Conservation (phyloP, 2,329 filamentous ascomycete genomes). For the Arthrobotrys musiformis region DNA sequence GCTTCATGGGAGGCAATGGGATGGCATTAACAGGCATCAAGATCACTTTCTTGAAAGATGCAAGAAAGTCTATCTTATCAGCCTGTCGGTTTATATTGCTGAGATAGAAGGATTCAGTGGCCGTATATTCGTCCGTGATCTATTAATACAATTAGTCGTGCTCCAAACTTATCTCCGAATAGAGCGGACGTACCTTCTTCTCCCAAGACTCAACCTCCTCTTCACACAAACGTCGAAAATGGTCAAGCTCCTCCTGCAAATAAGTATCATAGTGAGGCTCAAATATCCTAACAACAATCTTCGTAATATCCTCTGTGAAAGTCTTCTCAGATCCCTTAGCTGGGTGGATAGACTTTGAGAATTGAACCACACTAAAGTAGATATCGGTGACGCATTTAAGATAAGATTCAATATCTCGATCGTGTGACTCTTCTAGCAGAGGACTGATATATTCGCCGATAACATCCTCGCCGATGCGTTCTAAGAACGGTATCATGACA, state of each 20-base stretch:
- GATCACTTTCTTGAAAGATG: slow-evolving; percentile 96
- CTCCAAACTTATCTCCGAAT: background rate
- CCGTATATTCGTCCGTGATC: slow-evolving; percentile 81
- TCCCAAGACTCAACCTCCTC: slow-evolving; percentile 86
- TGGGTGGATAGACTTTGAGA: slow-evolving; percentile 76
- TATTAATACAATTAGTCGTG: slow-evolving; percentile 15
- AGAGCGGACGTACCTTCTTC: slow-evolving; percentile 73
- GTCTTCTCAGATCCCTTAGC: slow-evolving; percentile 70
- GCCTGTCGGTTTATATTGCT: slow-evolving; percentile 92
- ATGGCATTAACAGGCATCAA: slow-evolving; percentile 98
- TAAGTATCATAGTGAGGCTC: slow-evolving; percentile 95
- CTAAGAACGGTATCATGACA: slow-evolving; percentile 81
- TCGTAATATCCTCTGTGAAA: slow-evolving; percentile 73
- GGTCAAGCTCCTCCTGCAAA: slow-evolving; percentile 87
- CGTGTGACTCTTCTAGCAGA: slow-evolving; percentile 87
- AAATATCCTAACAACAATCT: slow-evolving; percentile 78
- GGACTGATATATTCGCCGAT: slow-evolving; percentile 86
- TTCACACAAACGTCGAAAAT: slow-evolving; percentile 81
- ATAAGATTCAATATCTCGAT: slow-evolving; percentile 78
- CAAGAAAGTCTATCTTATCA: slow-evolving; percentile 95
- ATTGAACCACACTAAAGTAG: slow-evolving; percentile 84
- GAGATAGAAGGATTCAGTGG: slow-evolving; percentile 94
- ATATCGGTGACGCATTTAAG: slow-evolving; percentile 86
- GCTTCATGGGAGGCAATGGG: slow-evolving; percentile 52
- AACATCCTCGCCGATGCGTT: slow-evolving; percentile 82